Percentiles rank a stretch among this genome's conserved stretches.
phyloP scores from a whole-genome alignment of 2,329 filamentous ascomycete species.

The Ustulina deusta region DNA sequence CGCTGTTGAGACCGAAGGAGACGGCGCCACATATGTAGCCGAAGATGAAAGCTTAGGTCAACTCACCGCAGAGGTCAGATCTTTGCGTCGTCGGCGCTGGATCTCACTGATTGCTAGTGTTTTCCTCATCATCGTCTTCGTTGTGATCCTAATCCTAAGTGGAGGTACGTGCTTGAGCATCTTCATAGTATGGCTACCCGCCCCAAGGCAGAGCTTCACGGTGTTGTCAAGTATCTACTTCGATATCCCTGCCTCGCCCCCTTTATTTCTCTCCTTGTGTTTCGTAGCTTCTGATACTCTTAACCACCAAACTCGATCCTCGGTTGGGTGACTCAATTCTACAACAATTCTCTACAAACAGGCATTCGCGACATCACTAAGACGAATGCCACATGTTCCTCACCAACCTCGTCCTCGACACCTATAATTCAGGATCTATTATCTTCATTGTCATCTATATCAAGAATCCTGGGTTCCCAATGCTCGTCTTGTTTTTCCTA shows the following conservation, averaged over 20 bases:
- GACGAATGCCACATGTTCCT: not conserved
- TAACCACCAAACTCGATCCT: not conserved
- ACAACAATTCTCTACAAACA: not conserved
- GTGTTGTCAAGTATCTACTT: not conserved
- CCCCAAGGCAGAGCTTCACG: not conserved
- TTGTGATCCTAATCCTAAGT: conserved; percentile 49
- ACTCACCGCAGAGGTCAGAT: conserved; percentile 38
- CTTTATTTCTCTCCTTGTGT: conserved; percentile 2
- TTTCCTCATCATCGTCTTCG: conserved; percentile 48
- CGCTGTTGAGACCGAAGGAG: conserved; percentile 17
- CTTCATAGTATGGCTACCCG: conserved; percentile 5
- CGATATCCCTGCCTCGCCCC: not conserved
- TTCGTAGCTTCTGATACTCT: not conserved
- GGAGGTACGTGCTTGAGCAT: conserved; percentile 46
- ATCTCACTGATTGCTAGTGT: conserved; percentile 48
- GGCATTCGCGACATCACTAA: not conserved
- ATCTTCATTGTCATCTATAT: not conserved
- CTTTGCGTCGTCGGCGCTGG: conserved; percentile 49
- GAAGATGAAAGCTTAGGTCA: conserved; percentile 2
- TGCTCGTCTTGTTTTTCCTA: not conserved
- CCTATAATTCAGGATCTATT: not conserved
- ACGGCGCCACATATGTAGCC: conserved; percentile 21
- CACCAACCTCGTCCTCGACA: not conserved
- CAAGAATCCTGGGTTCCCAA: not conserved
- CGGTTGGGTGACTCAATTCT: not conserved